A percentile compares a stretch with the other conserved stretches of the same genome.
Conservation (phyloP, 768 basidiomycete species). For the Xerocomellus amylosporus region DNA sequence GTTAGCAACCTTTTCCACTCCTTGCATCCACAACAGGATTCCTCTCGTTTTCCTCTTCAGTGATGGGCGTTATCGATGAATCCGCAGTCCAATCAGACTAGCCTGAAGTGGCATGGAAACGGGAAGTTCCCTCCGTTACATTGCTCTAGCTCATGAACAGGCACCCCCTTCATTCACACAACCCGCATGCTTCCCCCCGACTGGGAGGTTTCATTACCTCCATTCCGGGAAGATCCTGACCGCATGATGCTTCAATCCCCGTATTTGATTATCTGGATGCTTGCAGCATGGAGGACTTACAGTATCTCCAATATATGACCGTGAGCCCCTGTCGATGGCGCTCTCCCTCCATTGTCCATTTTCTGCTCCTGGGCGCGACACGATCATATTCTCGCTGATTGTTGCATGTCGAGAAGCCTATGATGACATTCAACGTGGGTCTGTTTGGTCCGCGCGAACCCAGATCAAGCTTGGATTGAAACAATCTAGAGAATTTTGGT, state of each 20-base stretch:
- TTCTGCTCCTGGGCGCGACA: background rate
- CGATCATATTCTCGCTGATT: background rate
- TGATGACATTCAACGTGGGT: background rate
- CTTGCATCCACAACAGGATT: constrained; percentile 2
- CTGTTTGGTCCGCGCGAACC: constrained; percentile 4
- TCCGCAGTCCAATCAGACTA: constrained; percentile 9
- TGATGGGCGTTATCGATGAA: constrained; percentile 16
- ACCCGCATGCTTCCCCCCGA: constrained; percentile 2
- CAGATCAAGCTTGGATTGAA: constrained; percentile 4
- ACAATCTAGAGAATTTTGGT: constrained; percentile 4
- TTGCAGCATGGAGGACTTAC: constrained; percentile 8
- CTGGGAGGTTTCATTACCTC: constrained; percentile 4
- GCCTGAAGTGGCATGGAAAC: constrained; percentile 23
- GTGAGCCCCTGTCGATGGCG: constrained; percentile 4
- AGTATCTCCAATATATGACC: constrained; percentile 12
- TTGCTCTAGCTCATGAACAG: constrained; percentile 9
- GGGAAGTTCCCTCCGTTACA: constrained; percentile 7
- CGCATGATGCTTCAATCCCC: background rate
- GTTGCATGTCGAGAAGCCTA: constrained; percentile 3
- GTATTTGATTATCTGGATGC: constrained; percentile 16
- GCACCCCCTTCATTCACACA: constrained; percentile 1
- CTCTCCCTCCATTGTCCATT: background rate
- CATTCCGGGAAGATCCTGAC: constrained; percentile 8
- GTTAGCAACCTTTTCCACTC: background rate
- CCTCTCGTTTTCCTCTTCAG: constrained; percentile 11